Base-by-base conservation (phyloP, 2,329 filamentous ascomycete species). In the Trichoderma polysporum region DNA sequence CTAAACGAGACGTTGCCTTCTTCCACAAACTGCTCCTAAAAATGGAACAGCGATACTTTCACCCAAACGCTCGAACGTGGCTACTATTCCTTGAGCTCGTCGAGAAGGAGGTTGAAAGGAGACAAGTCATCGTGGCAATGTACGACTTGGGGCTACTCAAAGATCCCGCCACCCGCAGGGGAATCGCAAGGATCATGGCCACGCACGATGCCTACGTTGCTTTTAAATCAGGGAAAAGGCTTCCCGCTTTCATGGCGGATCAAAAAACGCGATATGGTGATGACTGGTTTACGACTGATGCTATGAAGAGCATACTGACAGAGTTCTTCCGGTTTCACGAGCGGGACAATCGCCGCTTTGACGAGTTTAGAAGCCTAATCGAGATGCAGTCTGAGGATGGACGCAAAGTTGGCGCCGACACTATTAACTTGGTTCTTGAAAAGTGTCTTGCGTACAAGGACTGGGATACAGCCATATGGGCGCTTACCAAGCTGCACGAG, bases 91-190 rank as follows among this genome's bases (percentile, higher is more conserved):
- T 86, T 19, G 74, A 77, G n/a, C 76, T 86, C 52, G 84, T 90
- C 66, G 84, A 86, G 74, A 84, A 84, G 12, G 87, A 89, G 72
- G 82, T 86, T n/a, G 80, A 83, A 58, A 78, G 79, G 60, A 79
- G 80, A 27, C 80, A 82, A 69, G 75, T 84, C 33, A 72, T 86
- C 33, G 77, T 79, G 13, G 76, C 77, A 66, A 85, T 86, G 83
- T 76, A 81, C 64, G 73, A 78, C 39, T 75, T 79, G 19, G 80
- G 80, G 27, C 76, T 85, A 57, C 76, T 86, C 47, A 72, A 77
- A 8, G 76, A 79, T 27, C 74, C 75, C 0, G 70, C 71, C 0
- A 78, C 78, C 1, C 74, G 79, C 8, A 76, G 75, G 8, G 73
- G 73, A 10, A 75, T 85, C 27, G 81, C 82, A 3, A 70, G 71